Conservation (phyloP, 2,329 filamentous ascomycete species). For the Aspergillus pseudoterreus region DNA sequence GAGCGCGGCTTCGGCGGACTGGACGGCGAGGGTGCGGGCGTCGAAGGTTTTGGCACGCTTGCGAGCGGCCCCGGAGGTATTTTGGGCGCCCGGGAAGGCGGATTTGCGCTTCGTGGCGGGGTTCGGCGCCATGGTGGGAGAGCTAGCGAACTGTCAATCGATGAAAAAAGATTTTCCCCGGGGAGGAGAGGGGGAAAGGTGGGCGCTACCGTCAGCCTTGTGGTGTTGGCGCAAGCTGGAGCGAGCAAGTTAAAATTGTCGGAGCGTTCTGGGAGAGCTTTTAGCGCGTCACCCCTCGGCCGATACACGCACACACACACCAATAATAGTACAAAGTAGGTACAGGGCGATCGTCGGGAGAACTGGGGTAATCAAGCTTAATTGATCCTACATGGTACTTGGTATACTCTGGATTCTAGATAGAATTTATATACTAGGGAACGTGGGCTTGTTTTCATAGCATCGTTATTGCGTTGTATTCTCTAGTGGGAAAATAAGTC, state of each 20-base stretch:
- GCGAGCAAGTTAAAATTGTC: conserved; percentile 1
- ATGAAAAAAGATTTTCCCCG: not conserved
- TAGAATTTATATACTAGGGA: not conserved
- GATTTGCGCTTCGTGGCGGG: conserved; percentile 32
- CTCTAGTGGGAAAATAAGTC: conserved; percentile 15
- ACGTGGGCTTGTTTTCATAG: conserved; percentile 14
- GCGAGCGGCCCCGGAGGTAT: conserved; percentile 26
- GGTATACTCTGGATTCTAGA: not conserved
- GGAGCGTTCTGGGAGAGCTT: conserved; percentile 7
- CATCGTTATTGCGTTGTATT: conserved; percentile 23
- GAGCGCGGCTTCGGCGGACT: conserved; percentile 44
- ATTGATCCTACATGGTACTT: conserved; percentile 1
- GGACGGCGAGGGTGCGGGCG: conserved; percentile 42
- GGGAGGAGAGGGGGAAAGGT: not conserved
- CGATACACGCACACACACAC: conserved; percentile 15
- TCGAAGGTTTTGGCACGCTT: conserved; percentile 44
- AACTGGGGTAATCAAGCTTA: conserved; percentile 12
- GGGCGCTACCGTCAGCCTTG: not conserved
- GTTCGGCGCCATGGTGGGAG: conserved; percentile 30
- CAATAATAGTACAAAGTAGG: conserved; percentile 10
- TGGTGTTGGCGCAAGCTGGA: not conserved
- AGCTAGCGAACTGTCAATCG: not conserved
- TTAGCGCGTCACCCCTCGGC: conserved; percentile 22
- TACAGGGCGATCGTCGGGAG: conserved; percentile 14
- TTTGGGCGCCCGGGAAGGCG: conserved; percentile 15